These are phyloP conservation scores for Populus trichocarpa DNA, from an alignment of 441 rosid species.

Conservation along the genomic window DNA sequence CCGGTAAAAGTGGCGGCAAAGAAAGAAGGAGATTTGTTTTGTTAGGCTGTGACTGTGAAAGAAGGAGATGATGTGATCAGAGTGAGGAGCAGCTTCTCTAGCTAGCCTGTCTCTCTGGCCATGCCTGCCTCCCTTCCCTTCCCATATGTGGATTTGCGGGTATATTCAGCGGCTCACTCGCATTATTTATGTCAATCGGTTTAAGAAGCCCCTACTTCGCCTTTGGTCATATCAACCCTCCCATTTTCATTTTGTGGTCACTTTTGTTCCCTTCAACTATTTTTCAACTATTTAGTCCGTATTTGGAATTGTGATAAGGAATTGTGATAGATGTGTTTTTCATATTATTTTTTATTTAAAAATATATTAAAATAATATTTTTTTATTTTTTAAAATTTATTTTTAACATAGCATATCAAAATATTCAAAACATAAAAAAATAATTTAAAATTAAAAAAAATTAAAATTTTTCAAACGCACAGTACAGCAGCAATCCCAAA, in stretches of 20 bases:
- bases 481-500: too few relatives aligned
- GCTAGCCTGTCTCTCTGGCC: neutral
- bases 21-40: neutral
- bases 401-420: too few relatives aligned
- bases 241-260: neutral
- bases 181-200: neutral
- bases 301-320: too few relatives aligned
- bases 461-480: too few relatives aligned
- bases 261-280: neutral
- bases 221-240: neutral
- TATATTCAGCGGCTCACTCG: neutral
- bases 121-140: neutral
- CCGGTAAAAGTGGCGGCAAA: slow-evolving; percentile 5
- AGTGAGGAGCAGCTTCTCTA: neutral
- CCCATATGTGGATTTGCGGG: neutral
- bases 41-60: neutral
- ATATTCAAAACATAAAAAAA: too few relatives aligned
- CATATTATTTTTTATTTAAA: too few relatives aligned
- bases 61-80: neutral
- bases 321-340: too few relatives aligned
- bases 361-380: too few relatives aligned
- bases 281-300: too few relatives aligned
- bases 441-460: too few relatives aligned
- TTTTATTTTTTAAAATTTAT: too few relatives aligned
- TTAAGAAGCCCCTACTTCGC: neutral